Conservation (phyloP, 1,284 basidiomycete species). For the Apiotrichum domesticum region DNA sequence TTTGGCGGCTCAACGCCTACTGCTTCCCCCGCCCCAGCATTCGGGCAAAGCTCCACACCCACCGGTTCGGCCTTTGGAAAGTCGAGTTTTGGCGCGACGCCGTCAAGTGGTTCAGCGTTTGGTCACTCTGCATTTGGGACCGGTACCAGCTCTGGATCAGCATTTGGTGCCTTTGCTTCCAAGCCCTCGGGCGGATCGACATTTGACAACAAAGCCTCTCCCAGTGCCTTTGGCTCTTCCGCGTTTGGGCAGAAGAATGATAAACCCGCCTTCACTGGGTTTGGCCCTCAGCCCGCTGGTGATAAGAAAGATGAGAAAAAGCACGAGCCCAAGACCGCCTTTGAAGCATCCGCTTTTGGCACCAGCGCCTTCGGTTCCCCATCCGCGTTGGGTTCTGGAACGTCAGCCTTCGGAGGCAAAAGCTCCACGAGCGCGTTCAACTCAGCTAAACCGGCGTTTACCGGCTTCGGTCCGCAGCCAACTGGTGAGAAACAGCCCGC, state of each 20-base stretch:
- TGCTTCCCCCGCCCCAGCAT: background rate
- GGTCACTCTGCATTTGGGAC: background rate
- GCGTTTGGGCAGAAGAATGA: slow-evolving; percentile 1
- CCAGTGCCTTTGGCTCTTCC: slow-evolving; percentile 10
- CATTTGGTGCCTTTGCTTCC: background rate
- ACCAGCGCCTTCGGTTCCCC: no score
- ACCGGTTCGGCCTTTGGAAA: background rate
- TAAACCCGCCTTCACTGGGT: slow-evolving; percentile 2
- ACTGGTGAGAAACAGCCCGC: background rate
- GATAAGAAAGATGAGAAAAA: background rate
- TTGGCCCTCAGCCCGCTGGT: background rate
- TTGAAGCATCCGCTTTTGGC: no score
- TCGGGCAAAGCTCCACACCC: background rate
- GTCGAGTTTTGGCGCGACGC: background rate
- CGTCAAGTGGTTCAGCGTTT: background rate
- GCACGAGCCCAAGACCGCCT: background rate
- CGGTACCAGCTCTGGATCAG: background rate
- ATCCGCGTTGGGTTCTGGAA: no score
- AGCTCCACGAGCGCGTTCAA: background rate
- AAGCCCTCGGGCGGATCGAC: background rate
- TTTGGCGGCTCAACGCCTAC: background rate
- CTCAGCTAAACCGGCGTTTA: slow-evolving; percentile 10
- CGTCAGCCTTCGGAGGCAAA: no score
- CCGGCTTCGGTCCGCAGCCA: slow-evolving; percentile 15
- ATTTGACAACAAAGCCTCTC: slow-evolving; percentile 8